These are phyloP conservation scores for Boletellus ananiceps DNA, from an alignment of 768 basidiomycete genomes.

Conservation along the genomic window DNA sequence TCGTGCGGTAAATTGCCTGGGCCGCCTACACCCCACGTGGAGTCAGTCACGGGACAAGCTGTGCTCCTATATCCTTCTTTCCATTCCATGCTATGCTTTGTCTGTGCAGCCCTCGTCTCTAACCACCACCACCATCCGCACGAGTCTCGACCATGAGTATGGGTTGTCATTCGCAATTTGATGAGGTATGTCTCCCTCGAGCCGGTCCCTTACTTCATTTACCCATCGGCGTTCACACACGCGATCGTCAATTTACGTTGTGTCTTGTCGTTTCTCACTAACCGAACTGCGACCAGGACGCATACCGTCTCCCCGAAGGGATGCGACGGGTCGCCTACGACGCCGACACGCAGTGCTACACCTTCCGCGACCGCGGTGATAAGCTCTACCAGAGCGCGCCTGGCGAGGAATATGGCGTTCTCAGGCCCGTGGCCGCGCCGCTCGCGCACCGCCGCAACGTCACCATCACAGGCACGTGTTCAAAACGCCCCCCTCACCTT, in stretches of 20 bases:
- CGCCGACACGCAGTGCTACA: constrained; percentile 47
- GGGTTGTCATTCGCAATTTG: constrained; percentile 20
- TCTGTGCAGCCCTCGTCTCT: background rate
- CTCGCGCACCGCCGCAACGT: constrained; percentile 24
- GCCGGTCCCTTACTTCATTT: background rate
- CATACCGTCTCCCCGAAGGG: constrained; percentile 36
- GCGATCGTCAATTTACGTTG: background rate
- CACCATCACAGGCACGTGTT: constrained; percentile 17
- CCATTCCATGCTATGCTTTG: background rate
- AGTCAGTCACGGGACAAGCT: background rate
- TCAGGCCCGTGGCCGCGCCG: constrained; percentile 34
- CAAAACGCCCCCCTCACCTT: too few species aligned
- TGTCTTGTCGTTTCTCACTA: background rate
- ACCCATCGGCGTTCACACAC: background rate
- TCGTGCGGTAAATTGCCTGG: too few species aligned
- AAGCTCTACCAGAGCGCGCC: constrained; percentile 42
- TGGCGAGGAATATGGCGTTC: constrained; percentile 41
- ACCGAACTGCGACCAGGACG: constrained; percentile 27
- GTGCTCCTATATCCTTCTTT: background rate
- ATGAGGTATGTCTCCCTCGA: constrained; percentile 19
- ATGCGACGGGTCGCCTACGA: constrained; percentile 51
- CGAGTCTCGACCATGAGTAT: background rate
- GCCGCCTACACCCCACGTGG: too few species aligned
- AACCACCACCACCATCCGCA: constrained; percentile 2
- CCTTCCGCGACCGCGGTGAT: constrained; percentile 44